These are phyloP conservation scores for Colletotrichum gigasporum DNA, from an alignment of 2,329 filamentous ascomycete species.

Conservation along the genomic window DNA sequence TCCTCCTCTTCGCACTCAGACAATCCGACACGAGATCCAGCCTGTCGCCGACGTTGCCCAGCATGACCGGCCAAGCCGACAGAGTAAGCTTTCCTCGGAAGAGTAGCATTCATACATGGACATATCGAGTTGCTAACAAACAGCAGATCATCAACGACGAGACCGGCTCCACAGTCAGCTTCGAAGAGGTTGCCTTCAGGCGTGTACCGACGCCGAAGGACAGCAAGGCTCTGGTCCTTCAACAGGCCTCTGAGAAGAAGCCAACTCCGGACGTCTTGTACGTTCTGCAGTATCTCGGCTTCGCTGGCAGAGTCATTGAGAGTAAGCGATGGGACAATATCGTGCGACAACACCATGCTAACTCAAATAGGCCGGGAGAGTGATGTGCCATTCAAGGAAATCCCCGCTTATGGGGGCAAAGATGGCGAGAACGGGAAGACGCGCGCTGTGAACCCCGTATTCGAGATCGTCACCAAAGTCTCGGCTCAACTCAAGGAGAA, in stretches of 20 bases:
- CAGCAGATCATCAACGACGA: conserved; percentile 35
- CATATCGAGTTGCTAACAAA: background rate
- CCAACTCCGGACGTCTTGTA: conserved; percentile 50
- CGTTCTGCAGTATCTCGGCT: conserved; percentile 49
- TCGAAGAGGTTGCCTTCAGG: conserved; percentile 41
- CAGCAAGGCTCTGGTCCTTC: conserved; percentile 29
- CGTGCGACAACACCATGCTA: too few species aligned
- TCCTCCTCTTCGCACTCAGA: background rate
- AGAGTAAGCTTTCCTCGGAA: conserved; percentile 1
- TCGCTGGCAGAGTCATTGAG: conserved; percentile 44
- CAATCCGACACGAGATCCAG: background rate
- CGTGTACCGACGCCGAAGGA: background rate
- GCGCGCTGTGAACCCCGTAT: conserved; percentile 42
- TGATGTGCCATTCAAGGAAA: conserved; percentile 46
- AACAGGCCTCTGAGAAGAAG: conserved; percentile 35
- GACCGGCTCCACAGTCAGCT: conserved; percentile 42
- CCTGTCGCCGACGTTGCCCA: background rate
- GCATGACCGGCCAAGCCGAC: conserved; percentile 15
- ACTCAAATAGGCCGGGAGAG: conserved; percentile 47
- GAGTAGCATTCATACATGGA: background rate
- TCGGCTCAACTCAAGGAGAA: conserved; percentile 32
- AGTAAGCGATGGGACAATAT: too few species aligned
- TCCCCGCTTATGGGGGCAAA: conserved; percentile 37
- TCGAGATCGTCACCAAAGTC: conserved; percentile 55
- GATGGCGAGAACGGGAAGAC: conserved; percentile 36